Percentiles rank a stretch among this genome's conserved stretches.
Conservation (phyloP, 2,329 filamentous ascomycete species). For the Helminthosporium solani region DNA sequence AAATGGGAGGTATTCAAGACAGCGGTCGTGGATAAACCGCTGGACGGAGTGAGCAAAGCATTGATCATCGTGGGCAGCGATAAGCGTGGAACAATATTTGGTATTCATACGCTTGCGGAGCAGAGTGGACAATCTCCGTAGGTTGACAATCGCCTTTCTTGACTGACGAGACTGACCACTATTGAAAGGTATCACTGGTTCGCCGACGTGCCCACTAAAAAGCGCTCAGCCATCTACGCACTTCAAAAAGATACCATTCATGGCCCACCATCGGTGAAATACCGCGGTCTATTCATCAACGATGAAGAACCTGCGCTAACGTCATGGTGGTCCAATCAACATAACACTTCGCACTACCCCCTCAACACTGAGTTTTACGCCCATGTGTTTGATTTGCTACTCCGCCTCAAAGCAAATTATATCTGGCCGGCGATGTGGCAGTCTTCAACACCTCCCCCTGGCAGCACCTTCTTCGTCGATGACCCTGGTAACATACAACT, state of each 20-base stretch:
- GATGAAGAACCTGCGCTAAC: constrained; percentile 66
- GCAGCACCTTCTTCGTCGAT: constrained; percentile 60
- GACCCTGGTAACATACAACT: constrained; percentile 65
- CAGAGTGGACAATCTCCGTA: constrained; percentile 70
- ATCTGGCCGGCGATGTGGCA: constrained; percentile 71
- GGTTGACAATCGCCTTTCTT: too few relatives aligned
- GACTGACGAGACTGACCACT: constrained; percentile 48
- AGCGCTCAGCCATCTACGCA: constrained; percentile 56
- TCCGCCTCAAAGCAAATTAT: constrained; percentile 71
- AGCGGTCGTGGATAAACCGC: constrained; percentile 56
- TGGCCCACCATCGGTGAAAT: constrained; percentile 61
- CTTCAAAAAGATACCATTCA: constrained; percentile 56
- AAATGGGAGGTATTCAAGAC: constrained; percentile 68
- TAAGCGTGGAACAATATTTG: constrained; percentile 65
- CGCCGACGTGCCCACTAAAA: constrained; percentile 59
- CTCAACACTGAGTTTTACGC: constrained; percentile 62
- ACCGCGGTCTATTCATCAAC: constrained; percentile 68
- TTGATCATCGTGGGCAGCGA: constrained; percentile 66
- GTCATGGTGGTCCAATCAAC: constrained; percentile 61
- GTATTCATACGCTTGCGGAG: constrained; percentile 67
- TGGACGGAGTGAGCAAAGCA: constrained; percentile 57
- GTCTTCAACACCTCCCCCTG: constrained; percentile 48
- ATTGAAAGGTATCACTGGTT: constrained; percentile 64
- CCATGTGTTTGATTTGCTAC: constrained; percentile 68
- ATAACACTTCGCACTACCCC: constrained; percentile 37